phyloP scores from a whole-genome alignment of 306 rosid genomes.

The Prunus armeniaca region DNA sequence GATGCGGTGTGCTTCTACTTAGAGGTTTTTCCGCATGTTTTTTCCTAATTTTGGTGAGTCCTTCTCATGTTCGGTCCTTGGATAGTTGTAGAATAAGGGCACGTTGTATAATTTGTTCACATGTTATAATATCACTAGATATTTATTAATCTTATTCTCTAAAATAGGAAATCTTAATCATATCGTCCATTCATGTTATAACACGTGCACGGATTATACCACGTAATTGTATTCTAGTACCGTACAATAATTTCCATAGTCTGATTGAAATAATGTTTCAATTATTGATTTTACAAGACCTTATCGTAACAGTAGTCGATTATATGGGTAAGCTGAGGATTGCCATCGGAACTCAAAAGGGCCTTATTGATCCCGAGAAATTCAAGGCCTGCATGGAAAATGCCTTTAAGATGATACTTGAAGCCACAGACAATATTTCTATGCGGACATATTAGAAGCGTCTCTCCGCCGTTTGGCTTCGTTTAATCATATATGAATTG shows the following conservation, averaged over 20 bases:
- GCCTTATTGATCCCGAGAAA: slow-evolving; percentile 29
- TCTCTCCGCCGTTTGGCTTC: not conserved
- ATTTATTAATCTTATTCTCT: too few relatives aligned
- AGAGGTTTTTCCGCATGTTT: too few relatives aligned
- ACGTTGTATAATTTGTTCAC: too few relatives aligned
- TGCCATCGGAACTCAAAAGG: slow-evolving; percentile 33
- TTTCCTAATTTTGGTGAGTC: too few relatives aligned
- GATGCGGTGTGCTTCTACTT: too few relatives aligned
- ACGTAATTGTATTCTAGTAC: not conserved
- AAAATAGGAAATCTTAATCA: too few relatives aligned
- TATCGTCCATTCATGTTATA: too few relatives aligned
- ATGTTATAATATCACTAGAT: too few relatives aligned
- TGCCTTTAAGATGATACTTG: slow-evolving; percentile 35
- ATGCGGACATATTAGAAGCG: not conserved
- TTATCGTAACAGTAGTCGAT: slow-evolving; percentile 35
- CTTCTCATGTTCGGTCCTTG: too few relatives aligned
- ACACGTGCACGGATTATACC: too few relatives aligned
- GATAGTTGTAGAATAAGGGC: too few relatives aligned
- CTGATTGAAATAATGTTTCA: not conserved
- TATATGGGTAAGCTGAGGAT: slow-evolving; percentile 41
- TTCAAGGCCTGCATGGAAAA: slow-evolving; percentile 40
- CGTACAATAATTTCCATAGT: too few relatives aligned
- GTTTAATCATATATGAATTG: not conserved
- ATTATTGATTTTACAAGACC: slow-evolving; percentile 27
- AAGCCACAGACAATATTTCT: slow-evolving; percentile 33